Conservation (phyloP, 352 stramenopile genomes). For the Phytophthora tentaculata region DNA sequence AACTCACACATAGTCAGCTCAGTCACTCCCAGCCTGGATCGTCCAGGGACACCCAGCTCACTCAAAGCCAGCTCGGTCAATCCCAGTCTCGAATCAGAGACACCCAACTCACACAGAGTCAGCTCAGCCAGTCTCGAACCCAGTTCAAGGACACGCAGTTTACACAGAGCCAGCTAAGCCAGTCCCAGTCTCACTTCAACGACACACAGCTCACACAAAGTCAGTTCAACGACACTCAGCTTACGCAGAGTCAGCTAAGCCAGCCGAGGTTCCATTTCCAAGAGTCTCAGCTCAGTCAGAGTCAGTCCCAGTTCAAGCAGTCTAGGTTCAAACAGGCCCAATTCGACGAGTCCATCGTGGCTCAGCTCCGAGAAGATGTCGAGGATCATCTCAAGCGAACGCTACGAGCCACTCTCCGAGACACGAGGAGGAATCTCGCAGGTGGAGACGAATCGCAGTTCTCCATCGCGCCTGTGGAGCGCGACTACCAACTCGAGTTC, state of each 20-base stretch:
- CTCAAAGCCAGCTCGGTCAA: slow-evolving; percentile 23
- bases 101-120: slow-evolving; percentile 14
- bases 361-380: slow-evolving; percentile 36
- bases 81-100: slow-evolving; percentile 16
- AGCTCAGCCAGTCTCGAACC: slow-evolving; percentile 15
- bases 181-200: slow-evolving; percentile 8
- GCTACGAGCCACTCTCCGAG: slow-evolving; percentile 21
- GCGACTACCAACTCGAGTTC: slow-evolving; percentile 60
- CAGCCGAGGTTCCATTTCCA: background rate
- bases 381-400: slow-evolving; percentile 40
- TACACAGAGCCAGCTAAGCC: slow-evolving; percentile 18
- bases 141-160: slow-evolving; percentile 18
- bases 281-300: slow-evolving; percentile 8
- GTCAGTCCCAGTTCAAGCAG: slow-evolving; percentile 17
- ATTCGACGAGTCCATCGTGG: slow-evolving; percentile 32
- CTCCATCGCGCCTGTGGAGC: slow-evolving; percentile 43
- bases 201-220: slow-evolving; percentile 17
- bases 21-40: slow-evolving; percentile 5
- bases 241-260: slow-evolving; percentile 15
- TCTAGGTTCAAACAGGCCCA: slow-evolving; percentile 27
- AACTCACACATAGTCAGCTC: slow-evolving; percentile 20
- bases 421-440: slow-evolving; percentile 23
- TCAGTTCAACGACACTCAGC: no score
- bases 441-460: slow-evolving; percentile 39
- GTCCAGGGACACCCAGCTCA: slow-evolving; percentile 14